Evolutionary conservation across 2,329 filamentous ascomycete genomes (phyloP).

Genomic region (Monosporascus sp.): DNA sequence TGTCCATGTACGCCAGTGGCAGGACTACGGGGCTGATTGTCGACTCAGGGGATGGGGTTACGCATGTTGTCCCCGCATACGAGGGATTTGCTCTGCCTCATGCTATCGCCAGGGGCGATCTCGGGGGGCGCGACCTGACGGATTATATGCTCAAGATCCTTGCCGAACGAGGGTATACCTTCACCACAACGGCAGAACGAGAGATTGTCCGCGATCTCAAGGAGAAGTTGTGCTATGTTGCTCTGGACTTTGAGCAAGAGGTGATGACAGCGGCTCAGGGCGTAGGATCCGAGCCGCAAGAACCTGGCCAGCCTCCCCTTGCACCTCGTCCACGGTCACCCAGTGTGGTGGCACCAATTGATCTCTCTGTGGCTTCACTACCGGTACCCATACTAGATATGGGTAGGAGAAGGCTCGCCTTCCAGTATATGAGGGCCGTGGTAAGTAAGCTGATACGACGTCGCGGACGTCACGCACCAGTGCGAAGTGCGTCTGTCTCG

Average conservation of each 20-base stretch:
- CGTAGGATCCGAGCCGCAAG: no score
- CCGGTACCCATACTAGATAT: no score
- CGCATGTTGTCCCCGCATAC: constrained; percentile 99
- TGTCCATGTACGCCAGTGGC: constrained; percentile 98
- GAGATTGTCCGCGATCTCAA: constrained; percentile 99
- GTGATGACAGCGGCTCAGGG: constrained; percentile 99
- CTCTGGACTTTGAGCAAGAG: constrained; percentile 99
- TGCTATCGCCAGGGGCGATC: constrained; percentile 99
- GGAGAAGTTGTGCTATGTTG: constrained; percentile 99
- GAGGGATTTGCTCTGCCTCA: constrained; percentile 99
- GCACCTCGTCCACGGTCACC: no score
- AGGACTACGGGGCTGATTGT: constrained; percentile 99
- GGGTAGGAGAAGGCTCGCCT: no score
- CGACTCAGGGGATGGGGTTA: constrained; percentile 99
- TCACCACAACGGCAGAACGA: constrained; percentile 99
- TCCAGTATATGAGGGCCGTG: no score
- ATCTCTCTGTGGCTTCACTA: no score
- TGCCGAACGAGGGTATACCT: constrained; percentile 97
- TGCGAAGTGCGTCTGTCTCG: no score
- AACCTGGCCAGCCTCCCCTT: no score
- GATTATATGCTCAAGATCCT: constrained; percentile 99
- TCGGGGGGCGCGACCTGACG: constrained; percentile 99
- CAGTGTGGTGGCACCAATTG: no score
- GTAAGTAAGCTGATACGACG: no score
- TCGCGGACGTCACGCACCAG: no score